These are phyloP conservation scores for Globisporangium canariense DNA, from an alignment of 352 stramenopile genomes.

Conservation along the genomic window DNA sequence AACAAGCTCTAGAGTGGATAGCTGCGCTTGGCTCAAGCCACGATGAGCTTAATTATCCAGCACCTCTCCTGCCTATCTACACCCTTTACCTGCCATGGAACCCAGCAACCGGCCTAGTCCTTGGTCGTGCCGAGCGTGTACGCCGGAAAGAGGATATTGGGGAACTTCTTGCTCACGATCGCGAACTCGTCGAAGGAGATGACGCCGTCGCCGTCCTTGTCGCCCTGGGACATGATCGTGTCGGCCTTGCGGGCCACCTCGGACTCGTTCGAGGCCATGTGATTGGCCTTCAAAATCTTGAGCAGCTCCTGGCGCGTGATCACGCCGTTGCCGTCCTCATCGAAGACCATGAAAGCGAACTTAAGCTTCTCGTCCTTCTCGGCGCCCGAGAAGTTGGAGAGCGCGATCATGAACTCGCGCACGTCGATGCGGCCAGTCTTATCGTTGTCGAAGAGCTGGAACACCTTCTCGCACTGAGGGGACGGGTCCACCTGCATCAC, in stretches of 20 bases:
- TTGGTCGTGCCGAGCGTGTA: constrained; percentile 71
- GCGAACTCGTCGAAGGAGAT: constrained; percentile 98
- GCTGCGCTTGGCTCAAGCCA: too few relatives aligned
- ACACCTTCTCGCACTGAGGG: constrained; percentile 90
- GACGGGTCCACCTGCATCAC: constrained; percentile 92
- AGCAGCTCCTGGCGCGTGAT: constrained; percentile 94
- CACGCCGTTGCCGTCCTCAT: constrained; percentile 93
- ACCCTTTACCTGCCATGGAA: neutral
- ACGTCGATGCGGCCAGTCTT: constrained; percentile 91
- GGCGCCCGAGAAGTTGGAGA: constrained; percentile 93
- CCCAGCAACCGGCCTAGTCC: constrained; percentile 24
- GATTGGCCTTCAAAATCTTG: constrained; percentile 95
- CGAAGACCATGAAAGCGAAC: constrained; percentile 95
- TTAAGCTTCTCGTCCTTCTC: constrained; percentile 97
- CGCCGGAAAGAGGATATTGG: constrained; percentile 93
- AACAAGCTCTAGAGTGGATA: too few relatives aligned
- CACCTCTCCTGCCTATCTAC: neutral
- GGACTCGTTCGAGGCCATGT: constrained; percentile 90
- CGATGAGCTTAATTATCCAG: too few relatives aligned
- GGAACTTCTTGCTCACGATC: constrained; percentile 95
- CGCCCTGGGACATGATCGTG: constrained; percentile 96
- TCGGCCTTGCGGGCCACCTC: constrained; percentile 95
- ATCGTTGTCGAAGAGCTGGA: constrained; percentile 94
- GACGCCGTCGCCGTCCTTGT: constrained; percentile 95
- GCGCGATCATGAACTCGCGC: constrained; percentile 93